Evolutionary conservation across 2,329 filamentous ascomycete species (phyloP), one percentile per base, ranked within the genome.

Genomic region (Aspergillus alliaceus): DNA sequence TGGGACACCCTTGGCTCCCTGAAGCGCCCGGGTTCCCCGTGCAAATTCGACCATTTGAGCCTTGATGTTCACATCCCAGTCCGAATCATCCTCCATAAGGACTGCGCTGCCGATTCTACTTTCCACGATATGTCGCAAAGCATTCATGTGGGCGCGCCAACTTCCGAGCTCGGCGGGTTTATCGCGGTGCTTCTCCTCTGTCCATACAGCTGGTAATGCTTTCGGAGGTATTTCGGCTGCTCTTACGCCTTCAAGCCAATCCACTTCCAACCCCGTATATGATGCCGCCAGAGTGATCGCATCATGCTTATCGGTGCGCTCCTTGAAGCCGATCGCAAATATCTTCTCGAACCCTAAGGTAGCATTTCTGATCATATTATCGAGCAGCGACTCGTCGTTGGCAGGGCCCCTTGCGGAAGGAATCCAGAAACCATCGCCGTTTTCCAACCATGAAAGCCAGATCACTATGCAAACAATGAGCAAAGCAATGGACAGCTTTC

Each of bases 51-150:
- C 12, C 40, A 53, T 46, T 20, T 37, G 51, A 3, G 39, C 29
- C n/a, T 53, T 53, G 6, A 53, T 31, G 7, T 31, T 53, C 31
- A 53, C 31, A 12, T 53, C 51, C 51, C 51, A 53, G 51, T 53
- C 51, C 0, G 51, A 40, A 32, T 53, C 51, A 20, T 53, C 51
- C 20, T 53, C 51, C 14, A 53, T 40, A 5, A 53, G 14, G 15
- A 53, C 11, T 2, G 51, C 51, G 22, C 51, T 53, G 39, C 18
- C 34, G n/a, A 53, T 27, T n/a, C 18, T 44, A 6, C 29, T 29
- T 11, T 42, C 39, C n/a, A 53, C 39, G 5, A 53, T 46, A 12
- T 53, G 20, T 27, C 40, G 51, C 9, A 53, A 15, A 6, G 22
- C 51, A 24, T 53, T 32, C 51, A 46, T 53, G 15, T 53, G 51